Evolutionary conservation across 2,329 filamentous ascomycete species (phyloP), one percentile per base, ranked within the genome.

Genomic region (Ophiostoma angusticollis): DNA sequence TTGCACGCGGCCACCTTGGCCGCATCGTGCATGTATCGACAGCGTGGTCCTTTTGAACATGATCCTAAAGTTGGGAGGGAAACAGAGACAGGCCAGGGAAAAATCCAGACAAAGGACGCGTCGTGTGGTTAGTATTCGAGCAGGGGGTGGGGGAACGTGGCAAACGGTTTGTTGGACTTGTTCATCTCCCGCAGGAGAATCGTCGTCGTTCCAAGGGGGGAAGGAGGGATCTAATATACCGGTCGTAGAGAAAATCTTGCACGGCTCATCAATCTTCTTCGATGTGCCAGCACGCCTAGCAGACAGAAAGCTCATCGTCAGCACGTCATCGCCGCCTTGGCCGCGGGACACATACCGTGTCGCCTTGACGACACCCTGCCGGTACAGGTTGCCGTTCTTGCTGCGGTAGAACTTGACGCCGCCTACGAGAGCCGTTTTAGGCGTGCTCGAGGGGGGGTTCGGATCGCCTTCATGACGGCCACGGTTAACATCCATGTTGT

Each of bases 1-100:
- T 84, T 91, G 75, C 91, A 98, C 41, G 91, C 78, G 40, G 89
- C 84, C 52, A 93, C 84, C 62, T 84, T 93, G 55, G 75, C 67
- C 30, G 82, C 74, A 54, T 98, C 84, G 67, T 98, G 91, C 35
- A 78, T 65, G 55, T 81, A 91, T 40, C 73, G 79, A 60, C 91
- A 98, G 34, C 63, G 65, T 7, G 81, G 80, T 43, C 89, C 87
- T 58, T 84, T 84, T 40, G 76, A 68, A 59, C 91, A 98, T 48
- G 79, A 80, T 63, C 91, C 91, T 94, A 68, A 25, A 58, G 41
- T 29, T 11, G 25, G 7, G 27, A 14, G 27, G 14, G 24, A 24
- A 14, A 34, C 27, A 33, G 14, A 39, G 24, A 36, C n/a, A 31
- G 1, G 14, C 21, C 21, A 21, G 17, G 23, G 32, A 45, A 24